These are phyloP conservation scores for Acacia pycnantha DNA, from an alignment of 331 rosid genomes.

Conservation along the genomic window DNA sequence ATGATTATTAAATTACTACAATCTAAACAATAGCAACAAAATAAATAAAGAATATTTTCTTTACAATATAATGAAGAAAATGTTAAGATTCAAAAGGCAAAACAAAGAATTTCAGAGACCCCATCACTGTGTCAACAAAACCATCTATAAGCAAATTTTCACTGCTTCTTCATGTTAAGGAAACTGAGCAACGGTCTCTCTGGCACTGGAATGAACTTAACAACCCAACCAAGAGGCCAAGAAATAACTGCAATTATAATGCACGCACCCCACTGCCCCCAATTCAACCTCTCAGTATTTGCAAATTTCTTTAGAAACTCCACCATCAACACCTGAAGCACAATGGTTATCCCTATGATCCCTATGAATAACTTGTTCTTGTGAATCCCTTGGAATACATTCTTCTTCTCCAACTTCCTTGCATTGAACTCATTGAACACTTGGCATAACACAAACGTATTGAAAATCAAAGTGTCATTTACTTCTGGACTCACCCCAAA, in stretches of 20 bases:
- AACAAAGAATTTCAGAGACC: not conserved
- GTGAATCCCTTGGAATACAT: no score
- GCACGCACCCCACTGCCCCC: conserved; percentile 40
- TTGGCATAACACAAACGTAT: conserved; percentile 45
- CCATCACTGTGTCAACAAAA: not conserved
- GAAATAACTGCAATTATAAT: conserved; percentile 29
- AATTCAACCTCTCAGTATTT: conserved; percentile 34
- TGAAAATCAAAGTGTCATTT: conserved; percentile 45
- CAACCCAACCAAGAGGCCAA: conserved; percentile 40
- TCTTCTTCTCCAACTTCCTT: conserved; percentile 23
- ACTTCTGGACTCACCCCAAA: conserved; percentile 33
- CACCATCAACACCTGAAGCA: conserved; percentile 23
- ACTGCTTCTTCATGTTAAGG: not conserved
- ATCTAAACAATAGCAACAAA: not conserved
- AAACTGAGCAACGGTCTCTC: not conserved
- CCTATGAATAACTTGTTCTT: no score
- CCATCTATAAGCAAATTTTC: not conserved
- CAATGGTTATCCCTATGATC: not conserved
- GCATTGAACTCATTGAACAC: conserved; percentile 26
- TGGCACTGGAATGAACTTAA: conserved; percentile 24
- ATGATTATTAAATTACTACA: not conserved
- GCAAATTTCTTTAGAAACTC: conserved; percentile 21
- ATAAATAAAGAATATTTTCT: not conserved
- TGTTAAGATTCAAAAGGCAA: not conserved
- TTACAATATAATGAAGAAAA: not conserved